Conservation (phyloP, 2,329 filamentous ascomycete genomes). For the Monosporascus sp. region DNA sequence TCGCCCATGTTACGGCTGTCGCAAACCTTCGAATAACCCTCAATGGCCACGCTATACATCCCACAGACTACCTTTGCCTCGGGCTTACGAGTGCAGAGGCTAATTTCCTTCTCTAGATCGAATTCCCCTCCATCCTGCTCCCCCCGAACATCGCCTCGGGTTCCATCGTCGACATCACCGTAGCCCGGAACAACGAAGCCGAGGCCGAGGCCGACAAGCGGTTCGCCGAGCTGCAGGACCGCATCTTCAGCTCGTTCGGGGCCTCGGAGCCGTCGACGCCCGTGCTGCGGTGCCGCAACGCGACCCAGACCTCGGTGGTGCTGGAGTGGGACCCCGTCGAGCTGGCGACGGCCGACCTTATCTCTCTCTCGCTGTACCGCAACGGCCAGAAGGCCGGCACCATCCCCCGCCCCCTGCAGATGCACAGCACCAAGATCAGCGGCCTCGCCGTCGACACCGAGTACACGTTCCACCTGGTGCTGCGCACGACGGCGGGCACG, state of each 20-base stretch:
- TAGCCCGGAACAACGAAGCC: constrained; percentile 76
- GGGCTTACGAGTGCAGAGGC: constrained; percentile 3
- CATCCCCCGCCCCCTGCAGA: constrained; percentile 81
- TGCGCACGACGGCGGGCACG: constrained; percentile 86
- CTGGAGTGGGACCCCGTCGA: constrained; percentile 97
- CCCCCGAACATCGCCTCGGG: constrained; percentile 93
- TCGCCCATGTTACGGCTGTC: constrained; percentile 5
- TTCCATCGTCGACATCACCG: constrained; percentile 96
- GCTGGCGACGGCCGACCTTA: constrained; percentile 85
- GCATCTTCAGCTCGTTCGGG: constrained; percentile 84
- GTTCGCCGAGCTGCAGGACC: constrained; percentile 82
- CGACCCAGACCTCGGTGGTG: constrained; percentile 96
- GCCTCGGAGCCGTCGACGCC: constrained; percentile 71
- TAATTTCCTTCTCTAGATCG: constrained; percentile 61
- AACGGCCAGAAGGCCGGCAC: constrained; percentile 96
- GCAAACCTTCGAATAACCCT: constrained; percentile 11
- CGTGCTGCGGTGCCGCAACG: constrained; percentile 85
- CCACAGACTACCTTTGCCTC: neutral
- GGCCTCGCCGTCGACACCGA: constrained; percentile 94
- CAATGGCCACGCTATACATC: neutral
- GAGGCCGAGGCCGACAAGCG: constrained; percentile 69
- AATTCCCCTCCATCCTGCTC: constrained; percentile 95
- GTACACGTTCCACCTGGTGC: constrained; percentile 88
- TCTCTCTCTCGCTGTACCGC: constrained; percentile 85
- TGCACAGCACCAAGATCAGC: constrained; percentile 94